phyloP scores from a whole-genome alignment of 306 rosid species.

The Cicer judaicum region DNA sequence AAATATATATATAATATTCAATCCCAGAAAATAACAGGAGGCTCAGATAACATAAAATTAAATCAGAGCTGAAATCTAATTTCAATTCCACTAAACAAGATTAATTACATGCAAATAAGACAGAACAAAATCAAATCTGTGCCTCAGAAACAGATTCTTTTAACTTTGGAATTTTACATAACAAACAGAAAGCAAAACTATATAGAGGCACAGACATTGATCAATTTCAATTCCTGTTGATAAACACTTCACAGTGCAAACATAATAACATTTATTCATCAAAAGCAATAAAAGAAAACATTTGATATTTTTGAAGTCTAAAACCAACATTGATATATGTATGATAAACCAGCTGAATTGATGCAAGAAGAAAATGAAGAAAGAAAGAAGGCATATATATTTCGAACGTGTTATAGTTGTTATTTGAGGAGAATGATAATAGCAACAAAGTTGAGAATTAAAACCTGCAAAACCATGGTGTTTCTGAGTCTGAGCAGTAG shows the following conservation, averaged over 20 bases:
- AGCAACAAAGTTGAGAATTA: slow-evolving; percentile 16
- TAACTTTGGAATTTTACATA: slow-evolving; percentile 26
- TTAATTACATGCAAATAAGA: slow-evolving; percentile 15
- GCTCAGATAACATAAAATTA: neutral
- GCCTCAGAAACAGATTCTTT: slow-evolving; percentile 23
- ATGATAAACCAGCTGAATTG: slow-evolving; percentile 22
- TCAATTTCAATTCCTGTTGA: slow-evolving; percentile 25
- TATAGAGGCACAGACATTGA: slow-evolving; percentile 28
- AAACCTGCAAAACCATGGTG: slow-evolving; percentile 71
- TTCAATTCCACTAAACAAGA: slow-evolving; percentile 20
- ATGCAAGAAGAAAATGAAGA: slow-evolving; percentile 38
- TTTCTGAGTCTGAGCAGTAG: slow-evolving; percentile 28
- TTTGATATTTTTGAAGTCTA: slow-evolving; percentile 25
- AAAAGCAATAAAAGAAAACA: slow-evolving; percentile 16
- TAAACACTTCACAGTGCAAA: slow-evolving; percentile 27
- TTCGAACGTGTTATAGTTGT: slow-evolving; percentile 10
- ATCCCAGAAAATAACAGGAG: slow-evolving; percentile 29
- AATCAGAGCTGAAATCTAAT: slow-evolving; percentile 24
- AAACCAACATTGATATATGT: slow-evolving; percentile 14
- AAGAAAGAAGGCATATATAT: slow-evolving; percentile 11
- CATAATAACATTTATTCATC: slow-evolving; percentile 18
- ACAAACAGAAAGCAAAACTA: neutral
- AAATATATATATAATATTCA: neutral
- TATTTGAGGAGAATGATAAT: slow-evolving; percentile 30
- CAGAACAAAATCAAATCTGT: neutral